A percentile compares a stretch with the other conserved stretches of the same genome.
Evolutionary conservation across 371 early-diverging fungal genomes (phyloP).

Genomic region (Blakeslea trispora): DNA sequence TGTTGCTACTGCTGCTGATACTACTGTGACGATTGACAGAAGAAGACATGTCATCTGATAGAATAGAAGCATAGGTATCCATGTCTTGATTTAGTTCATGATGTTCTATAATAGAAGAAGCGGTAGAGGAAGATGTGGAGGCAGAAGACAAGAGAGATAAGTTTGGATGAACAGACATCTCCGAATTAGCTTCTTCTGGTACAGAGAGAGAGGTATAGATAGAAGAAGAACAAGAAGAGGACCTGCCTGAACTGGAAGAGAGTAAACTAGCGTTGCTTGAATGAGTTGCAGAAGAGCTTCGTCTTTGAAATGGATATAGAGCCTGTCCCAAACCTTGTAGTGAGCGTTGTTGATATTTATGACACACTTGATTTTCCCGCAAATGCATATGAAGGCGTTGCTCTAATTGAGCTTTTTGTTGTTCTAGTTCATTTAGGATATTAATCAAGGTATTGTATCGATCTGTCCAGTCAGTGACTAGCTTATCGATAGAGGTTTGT

Average conservation of each 20-base stretch:
- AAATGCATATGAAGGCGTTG: conserved; percentile 14
- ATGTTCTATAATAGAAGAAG: not conserved
- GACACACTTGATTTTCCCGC: not conserved
- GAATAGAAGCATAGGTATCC: not conserved
- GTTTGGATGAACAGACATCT: not conserved
- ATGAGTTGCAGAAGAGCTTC: conserved; percentile 7
- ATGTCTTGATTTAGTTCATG: not conserved
- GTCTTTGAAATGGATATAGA: not conserved
- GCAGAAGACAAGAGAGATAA: too few relatives aligned
- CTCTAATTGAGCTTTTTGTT: not conserved
- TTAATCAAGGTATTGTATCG: conserved; percentile 19
- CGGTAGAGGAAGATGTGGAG: not conserved
- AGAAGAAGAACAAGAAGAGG: conserved; percentile 16
- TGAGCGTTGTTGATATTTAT: not conserved
- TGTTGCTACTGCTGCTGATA: conserved; percentile 1
- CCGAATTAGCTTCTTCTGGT: conserved; percentile 9
- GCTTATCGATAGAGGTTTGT: conserved; percentile 11
- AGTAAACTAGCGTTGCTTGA: conserved; percentile 11
- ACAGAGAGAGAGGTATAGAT: not conserved
- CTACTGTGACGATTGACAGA: not conserved
- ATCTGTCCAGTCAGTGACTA: conserved; percentile 14
- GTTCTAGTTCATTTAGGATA: conserved; percentile 12
- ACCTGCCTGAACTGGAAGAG: conserved; percentile 11
- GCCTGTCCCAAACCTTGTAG: not conserved
- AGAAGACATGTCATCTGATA: not conserved